Base-by-base conservation (phyloP, 306 rosid genomes). In the Gillenia trifoliata region DNA sequence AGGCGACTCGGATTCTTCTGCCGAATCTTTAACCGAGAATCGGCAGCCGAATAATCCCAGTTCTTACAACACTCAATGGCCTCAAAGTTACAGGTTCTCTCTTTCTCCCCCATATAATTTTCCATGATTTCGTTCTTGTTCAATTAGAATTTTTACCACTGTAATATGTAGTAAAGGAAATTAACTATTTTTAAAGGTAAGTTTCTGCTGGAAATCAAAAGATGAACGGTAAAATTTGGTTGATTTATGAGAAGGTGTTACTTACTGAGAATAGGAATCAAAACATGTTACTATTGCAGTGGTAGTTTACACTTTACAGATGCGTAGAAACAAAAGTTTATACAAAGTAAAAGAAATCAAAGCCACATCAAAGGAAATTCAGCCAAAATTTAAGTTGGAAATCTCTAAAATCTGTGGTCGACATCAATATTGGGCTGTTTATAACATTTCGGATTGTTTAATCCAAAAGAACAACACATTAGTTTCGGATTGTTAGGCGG, bases 21-120 rank as follows among this genome's bases (percentile, higher is more conserved):
- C 52, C 20, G 82, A 79, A 61, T 89, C 69, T 52, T 89, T 89
- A 12, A 73, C 73, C 26, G 96, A 89, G 41, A 76, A 81, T 59
- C 90, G 73, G 50, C 87, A 87, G 33, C 92, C 88, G 75, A 75
- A 76, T 70, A 87, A 74, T 66, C 92, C 88, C 49, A 81, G 93
- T 71, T 92, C 99, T 60, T 85, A 82, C 79, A 88, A 81, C 71
- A 84, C 88, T 59, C 72, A 92, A 33, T 95, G 99, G 99, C 99
- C 99, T 73, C 97, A 92, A 77, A 92, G 98, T 90, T 95, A 91
- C 91, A 91, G 97, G 98, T 93, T 63, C 73, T 60, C 41, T 65
- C 64, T 50, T 54, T 77, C 41, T 62, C 0, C 38, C 66, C 54
- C 49, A 57, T 55, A 10, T 54, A 22, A n/a, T 70, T 31, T 25